Evolutionary conservation across 2,329 filamentous ascomycete genomes (phyloP).

Genomic region (Xylariales sp.): DNA sequence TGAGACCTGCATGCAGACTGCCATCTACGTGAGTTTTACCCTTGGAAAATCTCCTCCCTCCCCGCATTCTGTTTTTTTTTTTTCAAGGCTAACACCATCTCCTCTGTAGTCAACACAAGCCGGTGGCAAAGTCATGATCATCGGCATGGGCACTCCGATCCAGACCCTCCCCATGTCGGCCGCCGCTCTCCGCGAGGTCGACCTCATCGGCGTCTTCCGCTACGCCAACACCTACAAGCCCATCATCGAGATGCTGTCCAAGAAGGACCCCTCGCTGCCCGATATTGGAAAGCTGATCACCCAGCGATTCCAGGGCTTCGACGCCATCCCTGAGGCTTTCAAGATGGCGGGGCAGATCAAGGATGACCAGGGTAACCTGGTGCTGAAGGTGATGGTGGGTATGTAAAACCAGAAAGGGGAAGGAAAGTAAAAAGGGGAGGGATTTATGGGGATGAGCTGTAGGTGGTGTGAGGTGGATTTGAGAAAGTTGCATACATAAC

Average conservation of each 20-base stretch:
- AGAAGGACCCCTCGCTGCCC: conserved; percentile 49
- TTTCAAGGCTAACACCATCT: no score
- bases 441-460: no score
- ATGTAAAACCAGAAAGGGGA: no score
- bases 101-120: conserved; percentile 49
- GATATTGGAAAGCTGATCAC: conserved; percentile 66
- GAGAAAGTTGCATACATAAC: no score
- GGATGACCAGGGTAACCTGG: conserved; percentile 64
- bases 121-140: conserved; percentile 69
- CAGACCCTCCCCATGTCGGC: conserved; percentile 71
- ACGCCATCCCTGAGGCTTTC: conserved; percentile 62
- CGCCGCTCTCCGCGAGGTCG: conserved; percentile 69
- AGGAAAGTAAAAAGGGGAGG: no score
- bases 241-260: conserved; percentile 46
- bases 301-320: conserved; percentile 63
- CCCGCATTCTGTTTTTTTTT: no score
- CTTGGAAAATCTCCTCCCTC: no score
- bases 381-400: conserved; percentile 69
- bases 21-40: conserved; percentile 65
- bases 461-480: no score
- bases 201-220: conserved; percentile 73
- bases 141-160: conserved; percentile 75
- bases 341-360: conserved; percentile 67
- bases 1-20: conserved; percentile 68
- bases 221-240: conserved; percentile 71